Evolutionary conservation across 1,139 yeast genomes (phyloP).

Genomic region (Citeromyces siamensis): DNA sequence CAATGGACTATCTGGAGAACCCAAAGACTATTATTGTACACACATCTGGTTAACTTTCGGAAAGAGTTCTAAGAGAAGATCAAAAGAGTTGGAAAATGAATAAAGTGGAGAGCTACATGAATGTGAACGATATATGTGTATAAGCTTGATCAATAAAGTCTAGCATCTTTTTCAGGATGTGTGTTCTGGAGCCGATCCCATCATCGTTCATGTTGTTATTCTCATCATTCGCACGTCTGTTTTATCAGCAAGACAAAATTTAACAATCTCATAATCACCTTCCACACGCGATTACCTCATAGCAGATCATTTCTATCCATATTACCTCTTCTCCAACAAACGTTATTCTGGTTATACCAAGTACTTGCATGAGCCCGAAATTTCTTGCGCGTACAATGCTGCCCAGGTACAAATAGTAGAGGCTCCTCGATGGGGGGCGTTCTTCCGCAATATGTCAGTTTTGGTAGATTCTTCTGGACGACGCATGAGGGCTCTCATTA

Average conservation of each 20-base stretch:
- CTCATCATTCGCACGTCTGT: slow-evolving; percentile 25
- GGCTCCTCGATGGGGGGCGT: slow-evolving; percentile 58
- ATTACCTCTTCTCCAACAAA: slow-evolving; percentile 80
- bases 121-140: too few species aligned
- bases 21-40: too few species aligned
- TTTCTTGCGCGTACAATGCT: slow-evolving; percentile 75
- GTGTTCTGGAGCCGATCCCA: slow-evolving; percentile 33
- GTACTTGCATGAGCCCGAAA: slow-evolving; percentile 42
- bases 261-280: slow-evolving; percentile 17
- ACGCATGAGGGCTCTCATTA: slow-evolving; percentile 18
- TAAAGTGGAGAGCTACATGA: too few species aligned
- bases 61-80: too few species aligned
- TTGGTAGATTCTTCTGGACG: too few species aligned
- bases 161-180: slow-evolving; percentile 25
- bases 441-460: slow-evolving; percentile 7
- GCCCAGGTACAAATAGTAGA: slow-evolving; percentile 81
- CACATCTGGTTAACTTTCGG: too few species aligned
- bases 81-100: too few species aligned
- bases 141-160: slow-evolving; percentile 28
- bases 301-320: slow-evolving; percentile 33
- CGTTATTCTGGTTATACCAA: slow-evolving; percentile 66
- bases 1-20: too few species aligned
- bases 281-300: slow-evolving; percentile 13
- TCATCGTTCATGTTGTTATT: slow-evolving; percentile 34
- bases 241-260: slow-evolving; percentile 13